A percentile compares a stretch with the other conserved stretches of the same genome.
These are phyloP conservation scores for Eucalyptus camaldulensis DNA, from an alignment of 345 rosid genomes.

Conservation along the genomic window DNA sequence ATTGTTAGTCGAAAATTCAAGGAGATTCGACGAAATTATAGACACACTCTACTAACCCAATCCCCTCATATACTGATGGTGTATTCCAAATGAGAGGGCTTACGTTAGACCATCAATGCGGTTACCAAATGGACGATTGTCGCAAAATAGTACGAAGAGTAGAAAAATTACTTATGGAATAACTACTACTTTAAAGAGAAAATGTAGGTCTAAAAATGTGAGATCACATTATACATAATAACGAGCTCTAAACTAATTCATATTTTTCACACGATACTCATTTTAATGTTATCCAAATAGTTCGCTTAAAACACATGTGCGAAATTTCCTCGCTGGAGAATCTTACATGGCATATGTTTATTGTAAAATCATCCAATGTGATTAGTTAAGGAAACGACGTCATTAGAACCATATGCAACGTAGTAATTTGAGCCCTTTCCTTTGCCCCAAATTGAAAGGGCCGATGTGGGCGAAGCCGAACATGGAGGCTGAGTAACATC, in stretches of 20 bases:
- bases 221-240: too few relatives aligned
- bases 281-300: background rate
- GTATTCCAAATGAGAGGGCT: too few relatives aligned
- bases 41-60: too few relatives aligned
- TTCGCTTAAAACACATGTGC: background rate
- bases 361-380: background rate
- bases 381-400: background rate
- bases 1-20: too few relatives aligned
- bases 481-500: background rate
- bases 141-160: rapidly evolving
- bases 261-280: rapidly evolving
- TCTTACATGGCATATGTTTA: background rate
- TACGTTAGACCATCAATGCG: too few relatives aligned
- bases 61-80: too few relatives aligned
- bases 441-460: background rate
- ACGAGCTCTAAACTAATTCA: rapidly evolving
- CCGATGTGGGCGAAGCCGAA: background rate
- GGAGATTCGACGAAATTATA: rapidly evolving
- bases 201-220: too few relatives aligned
- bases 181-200: too few relatives aligned
- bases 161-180: too few relatives aligned
- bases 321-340: background rate
- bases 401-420: background rate
- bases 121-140: too few relatives aligned
- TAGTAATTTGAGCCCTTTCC: background rate